Conservation (phyloP, 805 yeast species). For the Metschnikowia similis region DNA sequence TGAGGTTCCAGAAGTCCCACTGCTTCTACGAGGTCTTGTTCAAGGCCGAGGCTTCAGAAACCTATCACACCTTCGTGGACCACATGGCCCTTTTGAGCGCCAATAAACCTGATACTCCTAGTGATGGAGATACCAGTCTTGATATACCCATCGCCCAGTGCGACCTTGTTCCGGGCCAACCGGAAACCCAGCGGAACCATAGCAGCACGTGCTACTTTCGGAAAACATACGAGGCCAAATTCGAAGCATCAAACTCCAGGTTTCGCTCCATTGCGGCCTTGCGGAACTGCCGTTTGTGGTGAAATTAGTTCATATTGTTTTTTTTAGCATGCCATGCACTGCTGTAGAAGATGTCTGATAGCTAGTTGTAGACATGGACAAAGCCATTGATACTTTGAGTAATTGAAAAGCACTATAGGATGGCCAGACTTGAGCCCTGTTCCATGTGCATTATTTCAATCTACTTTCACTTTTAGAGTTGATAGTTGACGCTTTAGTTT, state of each 20-base stretch:
- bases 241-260: neutral
- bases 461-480: too few relatives aligned
- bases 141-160: conserved; percentile 6
- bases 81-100: neutral
- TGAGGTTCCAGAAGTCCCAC: conserved; percentile 5
- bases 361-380: too few relatives aligned
- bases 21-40: conserved; percentile 12
- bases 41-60: neutral
- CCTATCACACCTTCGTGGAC: neutral
- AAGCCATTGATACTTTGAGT: too few relatives aligned
- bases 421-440: too few relatives aligned
- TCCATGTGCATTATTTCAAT: too few relatives aligned
- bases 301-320: too few relatives aligned
- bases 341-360: too few relatives aligned
- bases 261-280: neutral
- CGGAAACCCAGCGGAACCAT: neutral
- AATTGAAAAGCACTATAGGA: too few relatives aligned
- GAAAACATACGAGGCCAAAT: neutral
- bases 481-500: too few relatives aligned
- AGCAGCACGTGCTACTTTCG: conserved; percentile 8
- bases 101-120: neutral
- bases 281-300: neutral
- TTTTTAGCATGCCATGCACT: too few relatives aligned
- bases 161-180: conserved; percentile 4
- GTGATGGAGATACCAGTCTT: conserved; percentile 7